Evolutionary conservation across 805 yeast species (phyloP).

Genomic region (Danielia reshetovae): DNA sequence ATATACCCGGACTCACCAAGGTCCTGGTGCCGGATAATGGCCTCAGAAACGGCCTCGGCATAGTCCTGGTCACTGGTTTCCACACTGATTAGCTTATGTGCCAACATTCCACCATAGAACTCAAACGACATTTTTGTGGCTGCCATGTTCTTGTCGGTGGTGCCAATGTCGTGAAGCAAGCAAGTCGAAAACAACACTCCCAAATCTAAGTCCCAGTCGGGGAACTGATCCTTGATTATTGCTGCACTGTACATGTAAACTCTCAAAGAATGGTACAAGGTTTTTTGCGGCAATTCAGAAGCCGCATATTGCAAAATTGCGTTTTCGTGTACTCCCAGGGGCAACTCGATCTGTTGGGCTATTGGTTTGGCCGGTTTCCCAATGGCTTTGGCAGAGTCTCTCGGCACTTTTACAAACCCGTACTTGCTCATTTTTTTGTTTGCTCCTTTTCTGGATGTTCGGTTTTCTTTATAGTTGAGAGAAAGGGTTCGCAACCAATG

Average conservation of each 20-base stretch:
- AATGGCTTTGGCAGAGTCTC: slow-evolving; percentile 23
- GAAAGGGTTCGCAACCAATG: not conserved
- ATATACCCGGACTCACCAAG: slow-evolving; percentile 29
- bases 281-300: slow-evolving; percentile 18
- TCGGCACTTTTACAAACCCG: slow-evolving; percentile 28
- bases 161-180: slow-evolving; percentile 32
- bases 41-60: slow-evolving; percentile 34
- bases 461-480: not conserved
- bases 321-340: slow-evolving; percentile 16
- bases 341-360: slow-evolving; percentile 18
- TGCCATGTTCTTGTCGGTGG: slow-evolving; percentile 29
- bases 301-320: slow-evolving; percentile 20
- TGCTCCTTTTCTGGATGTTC: not conserved
- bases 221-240: slow-evolving; percentile 29
- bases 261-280: slow-evolving; percentile 28
- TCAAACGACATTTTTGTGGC: slow-evolving; percentile 34
- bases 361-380: slow-evolving; percentile 23
- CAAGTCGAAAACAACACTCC: slow-evolving; percentile 28
- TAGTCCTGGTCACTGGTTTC: slow-evolving; percentile 21
- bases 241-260: slow-evolving; percentile 28
- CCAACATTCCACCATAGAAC: slow-evolving; percentile 29
- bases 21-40: slow-evolving; percentile 33
- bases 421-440: slow-evolving; percentile 19
- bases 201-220: slow-evolving; percentile 26
- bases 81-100: slow-evolving; percentile 22